phyloP scores from a whole-genome alignment of 78 protist genomes.

The Dictyostelium brefeldianum region DNA sequence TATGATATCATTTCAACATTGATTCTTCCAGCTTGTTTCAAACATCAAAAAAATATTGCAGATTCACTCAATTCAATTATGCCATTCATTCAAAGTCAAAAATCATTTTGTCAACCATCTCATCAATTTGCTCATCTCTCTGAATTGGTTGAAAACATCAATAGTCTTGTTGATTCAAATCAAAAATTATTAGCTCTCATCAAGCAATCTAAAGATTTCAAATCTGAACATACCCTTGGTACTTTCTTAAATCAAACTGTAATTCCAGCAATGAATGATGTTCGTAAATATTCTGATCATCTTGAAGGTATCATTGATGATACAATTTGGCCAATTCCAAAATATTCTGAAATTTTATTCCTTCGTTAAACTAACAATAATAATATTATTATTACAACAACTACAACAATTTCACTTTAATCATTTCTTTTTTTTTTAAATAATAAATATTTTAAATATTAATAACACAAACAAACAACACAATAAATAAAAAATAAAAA shows the following conservation, averaged over 20 bases:
- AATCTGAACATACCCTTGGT: constrained; percentile 29
- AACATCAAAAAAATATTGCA: constrained; percentile 73
- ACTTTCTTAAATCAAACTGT: constrained; percentile 11
- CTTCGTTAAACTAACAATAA: constrained; percentile 66
- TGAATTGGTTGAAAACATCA: constrained; percentile 44
- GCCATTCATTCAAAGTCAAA: constrained; percentile 71
- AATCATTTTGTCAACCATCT: constrained; percentile 61
- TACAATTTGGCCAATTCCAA: constrained; percentile 86
- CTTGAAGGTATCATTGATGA: constrained; percentile 85
- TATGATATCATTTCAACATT: constrained; percentile 81
- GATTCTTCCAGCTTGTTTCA: constrained; percentile 75
- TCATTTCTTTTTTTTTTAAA: too few relatives aligned
- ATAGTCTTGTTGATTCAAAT: constrained; percentile 39
- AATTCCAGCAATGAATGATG: constrained; percentile 80
- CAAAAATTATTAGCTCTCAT: constrained; percentile 16
- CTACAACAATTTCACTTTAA: too few relatives aligned
- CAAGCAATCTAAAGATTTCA: constrained; percentile 32
- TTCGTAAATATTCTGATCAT: constrained; percentile 82
- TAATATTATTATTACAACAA: too few relatives aligned
- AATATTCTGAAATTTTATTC: constrained; percentile 82
- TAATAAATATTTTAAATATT: neutral
- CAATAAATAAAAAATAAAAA: neutral
- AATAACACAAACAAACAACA: neutral
- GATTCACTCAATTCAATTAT: constrained; percentile 50
- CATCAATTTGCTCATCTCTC: constrained; percentile 37